Base-by-base conservation (phyloP, 331 rosid species). In the Malus hybrid region DNA sequence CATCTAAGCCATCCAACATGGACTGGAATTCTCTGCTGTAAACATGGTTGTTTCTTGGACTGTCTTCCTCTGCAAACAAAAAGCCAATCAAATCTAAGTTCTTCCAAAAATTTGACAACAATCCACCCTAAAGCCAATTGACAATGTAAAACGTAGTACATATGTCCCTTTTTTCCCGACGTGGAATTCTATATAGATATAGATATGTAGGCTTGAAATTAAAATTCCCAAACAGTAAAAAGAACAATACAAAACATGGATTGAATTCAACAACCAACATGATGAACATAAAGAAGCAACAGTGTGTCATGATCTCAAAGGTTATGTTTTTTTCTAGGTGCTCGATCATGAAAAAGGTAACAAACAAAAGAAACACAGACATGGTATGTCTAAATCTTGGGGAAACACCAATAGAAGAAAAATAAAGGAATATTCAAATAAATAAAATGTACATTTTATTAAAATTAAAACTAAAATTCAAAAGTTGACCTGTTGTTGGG, bases 1-100 rank as follows among this genome's bases (percentile, higher is more conserved):
- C 98, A 14, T 93, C 98, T 1, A 93, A 71, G 22, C 95, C 93
- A 9, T 93, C 98, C 73, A 93, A 68, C 87, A 93, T 84, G 60
- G 96, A 65, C 30, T 85, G 91, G 62, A 88, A 93, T 60, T 90
- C 97, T 69, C 91, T 79, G 2, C 91, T 82, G 76, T 86, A 89
- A 34, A 82, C 83, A 65, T 84, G 84, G 77, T 82, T 87, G 95
- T 81, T 89, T 79, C 93, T 81, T 7, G 93, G 93, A 80, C 91
- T 87, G 14, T 80, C 86, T 80, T 88, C 92, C 2, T 90, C 97
- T 88, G 67, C 70, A 61, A 76, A 15, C 78, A 82, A 64, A 61
- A 28, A 71, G 73, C 42, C 33, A 18, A 77, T 57, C 42, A 71
- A 64, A 30, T 71, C 20, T 29, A 3, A 18, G 56, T n/a, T 5